Base-by-base conservation (phyloP, 139 green algal genomes). In the Spirogloea muscicola region DNA sequence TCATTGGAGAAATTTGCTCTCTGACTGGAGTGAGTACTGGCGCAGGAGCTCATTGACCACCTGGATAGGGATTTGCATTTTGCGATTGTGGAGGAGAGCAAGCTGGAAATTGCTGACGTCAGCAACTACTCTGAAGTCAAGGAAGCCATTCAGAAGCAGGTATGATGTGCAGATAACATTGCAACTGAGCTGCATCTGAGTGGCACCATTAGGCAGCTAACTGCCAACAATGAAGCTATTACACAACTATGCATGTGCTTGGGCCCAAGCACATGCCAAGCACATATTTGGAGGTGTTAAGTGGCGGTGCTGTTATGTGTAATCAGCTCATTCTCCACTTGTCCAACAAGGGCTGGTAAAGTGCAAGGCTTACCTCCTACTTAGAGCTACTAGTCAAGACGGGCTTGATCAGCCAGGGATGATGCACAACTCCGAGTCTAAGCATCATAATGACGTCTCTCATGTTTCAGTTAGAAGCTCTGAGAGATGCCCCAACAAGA, bases 11-110 rank as follows among this genome's bases (percentile, higher is more conserved):
- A n/a, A n/a, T n/a, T n/a, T n/a, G n/a, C n/a, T n/a, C n/a, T n/a
- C n/a, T n/a, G n/a, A n/a, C n/a, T n/a, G n/a, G n/a, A n/a, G n/a
- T n/a, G n/a, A n/a, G n/a, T n/a, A n/a, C n/a, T n/a, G n/a, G n/a
- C n/a, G 10, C 86, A 95, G 88, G 49, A 49, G 6, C 88, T 97
- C 39, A 82, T 96, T 1, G 90, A 97, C 86, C 87, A 87, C 46
- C 86, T 98, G 75, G 93, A 98, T 62, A 49, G 69, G 0, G 94
- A 98, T 79, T 81, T 98, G 64, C 49, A 82, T 46, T 96, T 96
- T 62, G 89, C 91, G 1, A 84, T 97, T 38, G 44, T 69, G 27
- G 67, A 84, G 31, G 90, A 94, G 61, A 86, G 74, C 59, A 85
- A 88, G 27, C 41, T 79, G 21, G 44, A 39, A 37, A 51, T 64